Evolutionary conservation across 2,329 filamentous ascomycete species (phyloP), one percentile per base, ranked within the genome.

Genomic region (Xylaria polymorpha): DNA sequence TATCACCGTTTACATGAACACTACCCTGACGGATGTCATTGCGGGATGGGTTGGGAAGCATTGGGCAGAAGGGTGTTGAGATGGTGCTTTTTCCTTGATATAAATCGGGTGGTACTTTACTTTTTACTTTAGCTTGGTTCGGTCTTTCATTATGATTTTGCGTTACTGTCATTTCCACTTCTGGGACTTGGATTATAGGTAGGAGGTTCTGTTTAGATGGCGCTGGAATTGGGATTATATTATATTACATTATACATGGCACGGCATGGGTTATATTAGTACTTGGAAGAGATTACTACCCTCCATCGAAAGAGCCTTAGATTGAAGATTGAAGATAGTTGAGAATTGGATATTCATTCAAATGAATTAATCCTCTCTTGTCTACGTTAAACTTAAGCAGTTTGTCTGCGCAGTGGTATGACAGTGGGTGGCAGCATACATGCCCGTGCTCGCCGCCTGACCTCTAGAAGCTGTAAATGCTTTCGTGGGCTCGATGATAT

Each of bases 31-130:
- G 0, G 84, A 87, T 43, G 79, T 86, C 71, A 80, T 91, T 76
- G 82, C 82, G 0, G 80, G 80, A 1, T 91, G 89, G 89, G 87
- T 90, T 62, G 80, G 81, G 76, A 77, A 85, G 77, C 86, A 91
- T 74, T 91, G 89, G 89, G 77, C 80, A 61, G 81, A 79, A 0
- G 75, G 84, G 0, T 88, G 86, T 66, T 86, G 56, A 76, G 14
- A 14, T n/a, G 3, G 4, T 32, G 3, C 25, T 29, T 29, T 18
- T 50, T 25, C 10, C 43, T 37, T 10, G 35, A 14, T 41, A 41
- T 12, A 41, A 15, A 41, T 12, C 10, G 37, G 9, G 12, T 41
- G 37, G 10, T 5, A 37, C 35, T 41, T 41, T 41, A 29, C 4
- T 29, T 29, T 12, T n/a, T n/a, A 12, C 9, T 39, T 39, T 39